These are phyloP conservation scores for Malassezia yamatoensis DNA, from an alignment of 1,284 basidiomycete species.

Conservation along the genomic window DNA sequence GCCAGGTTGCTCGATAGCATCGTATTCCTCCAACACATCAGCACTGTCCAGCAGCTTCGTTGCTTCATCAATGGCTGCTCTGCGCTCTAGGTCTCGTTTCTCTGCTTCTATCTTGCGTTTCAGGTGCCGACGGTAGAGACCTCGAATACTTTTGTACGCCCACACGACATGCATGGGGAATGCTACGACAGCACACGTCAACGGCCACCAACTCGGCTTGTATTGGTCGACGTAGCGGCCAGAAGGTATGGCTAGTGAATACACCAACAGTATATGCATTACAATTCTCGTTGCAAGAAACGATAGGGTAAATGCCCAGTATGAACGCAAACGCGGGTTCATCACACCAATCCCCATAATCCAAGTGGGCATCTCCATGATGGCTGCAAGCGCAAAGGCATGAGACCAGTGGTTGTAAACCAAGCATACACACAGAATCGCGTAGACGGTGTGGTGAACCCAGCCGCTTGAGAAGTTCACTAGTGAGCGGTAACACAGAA, in stretches of 20 bases:
- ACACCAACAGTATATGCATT: constrained; percentile 35
- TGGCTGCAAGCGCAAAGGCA: constrained; percentile 28
- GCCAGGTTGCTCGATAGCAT: constrained; percentile 13
- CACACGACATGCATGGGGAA: constrained; percentile 47
- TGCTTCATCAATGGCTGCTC: constrained; percentile 11
- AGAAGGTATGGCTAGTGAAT: constrained; percentile 22
- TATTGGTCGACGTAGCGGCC: constrained; percentile 29
- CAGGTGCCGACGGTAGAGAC: constrained; percentile 35
- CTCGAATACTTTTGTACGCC: constrained; percentile 44
- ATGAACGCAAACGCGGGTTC: constrained; percentile 38
- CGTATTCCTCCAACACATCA: constrained; percentile 7
- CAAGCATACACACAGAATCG: constrained; percentile 33
- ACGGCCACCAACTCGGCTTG: constrained; percentile 28
- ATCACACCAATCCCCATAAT: constrained; percentile 43
- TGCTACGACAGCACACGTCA: constrained; percentile 26
- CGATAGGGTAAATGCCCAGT: constrained; percentile 40
- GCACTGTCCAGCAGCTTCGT: constrained; percentile 13
- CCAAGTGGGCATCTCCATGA: constrained; percentile 45
- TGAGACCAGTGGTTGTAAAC: constrained; percentile 36
- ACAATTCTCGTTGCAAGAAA: constrained; percentile 43
- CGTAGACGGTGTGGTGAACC: constrained; percentile 43
- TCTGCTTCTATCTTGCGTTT: constrained; percentile 33
- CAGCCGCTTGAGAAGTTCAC: constrained; percentile 44
- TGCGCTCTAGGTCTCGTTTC: constrained; percentile 17
- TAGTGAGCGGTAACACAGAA: constrained; percentile 40